Base-by-base conservation (phyloP, 164 flowering plant genomes). In the Aristolochia fimbriata region DNA sequence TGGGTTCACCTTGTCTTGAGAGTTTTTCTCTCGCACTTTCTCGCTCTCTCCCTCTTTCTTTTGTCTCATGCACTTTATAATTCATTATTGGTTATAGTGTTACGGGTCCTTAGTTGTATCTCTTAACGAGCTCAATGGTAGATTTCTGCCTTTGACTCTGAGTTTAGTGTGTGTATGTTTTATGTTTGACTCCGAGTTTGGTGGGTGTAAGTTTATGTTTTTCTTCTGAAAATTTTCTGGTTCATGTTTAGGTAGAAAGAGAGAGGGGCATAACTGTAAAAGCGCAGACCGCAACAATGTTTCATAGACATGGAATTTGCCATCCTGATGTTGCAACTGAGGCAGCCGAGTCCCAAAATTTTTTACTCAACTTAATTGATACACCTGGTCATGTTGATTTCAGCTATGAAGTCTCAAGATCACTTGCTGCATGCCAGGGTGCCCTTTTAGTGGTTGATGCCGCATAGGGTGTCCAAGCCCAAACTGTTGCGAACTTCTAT, bases 371-470 rank as follows among this genome's bases (percentile, higher is more conserved):
- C 72, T 80, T 93, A 19, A 78, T 93, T 61, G 99, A 93, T 68
- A 90, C 97, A 7, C 99, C 99, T 48, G 99, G 99, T 51, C 99
- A 93, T 75, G 99, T 93, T 45, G 96, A 93, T 79, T 93, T 93
- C 59, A 93, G 92, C 78, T 93, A 93, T 71, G 97, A 93, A 78
- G 99, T 93, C 30, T 93, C 99, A 46, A 84, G 99, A 69, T 93
- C 99, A 19, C 78, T 93, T 59, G 97, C 99, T 41, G 99, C 99
- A 73, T 93, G 99, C 70, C 97, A 93, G 63, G 99, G 99, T 67
- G 99, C 86, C 33, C 92, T 93, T 71, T 74, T 93, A 73, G 93
- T 90, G 63, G 99, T 90, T 65, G 99, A 93, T 81, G 99, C 99
- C 51, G 97, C 96, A 55, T 97, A 93, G 73, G 99, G 99, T 31